Base-by-base conservation (phyloP, 371 early-diverging fungal species). In the Paraphysoderma sedebokerense region DNA sequence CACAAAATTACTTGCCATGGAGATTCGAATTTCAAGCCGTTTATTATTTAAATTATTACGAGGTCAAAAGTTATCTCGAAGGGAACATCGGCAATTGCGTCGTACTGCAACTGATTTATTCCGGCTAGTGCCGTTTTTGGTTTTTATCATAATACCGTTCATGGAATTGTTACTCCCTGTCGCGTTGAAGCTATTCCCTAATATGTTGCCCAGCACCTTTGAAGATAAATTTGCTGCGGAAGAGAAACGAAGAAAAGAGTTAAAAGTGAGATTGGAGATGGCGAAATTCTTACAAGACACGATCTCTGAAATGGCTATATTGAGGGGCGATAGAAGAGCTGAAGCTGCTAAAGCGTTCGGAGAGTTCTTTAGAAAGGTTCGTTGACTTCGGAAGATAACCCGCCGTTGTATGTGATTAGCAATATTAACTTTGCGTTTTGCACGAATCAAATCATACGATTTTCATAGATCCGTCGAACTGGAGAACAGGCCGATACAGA, bases 181-280 rank as follows among this genome's bases (percentile, higher is more conserved):
- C 20, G 77, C 87, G 12, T 65, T 97, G 30, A 84, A 86, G 59
- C 61, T 97, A 39, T 97, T 92, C 79, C 97, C 97, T 30, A 85
- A 89, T 58, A 89, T 97, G 87, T 62, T 97, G 33, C 97, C 97
- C 3, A 82, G 83, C 50, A 92, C 97, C 3, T 97, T 87, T 62
- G 90, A 89, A 61, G 79, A 81, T 74, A 84, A 36, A 33, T 31
- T 31, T 30, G 3, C 53, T 2, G 60, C 86, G 70, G 92, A 93
- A 57, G 89, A 92, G 63, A 93, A 92, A 61, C 78, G 78, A 57
- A 78, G 74, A 54, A 82, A 85, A 70, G 63, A 84, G 44, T 63
- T 89, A 44, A 81, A 85, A 61, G 85, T 90, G 44, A 74, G 92
- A 37, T 63, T 91, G n/a, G 84, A 92, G 48, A 83, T 93, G 81